These are phyloP conservation scores for Spirogloea muscicola DNA, from an alignment of 139 green algal genomes.

Conservation along the genomic window DNA sequence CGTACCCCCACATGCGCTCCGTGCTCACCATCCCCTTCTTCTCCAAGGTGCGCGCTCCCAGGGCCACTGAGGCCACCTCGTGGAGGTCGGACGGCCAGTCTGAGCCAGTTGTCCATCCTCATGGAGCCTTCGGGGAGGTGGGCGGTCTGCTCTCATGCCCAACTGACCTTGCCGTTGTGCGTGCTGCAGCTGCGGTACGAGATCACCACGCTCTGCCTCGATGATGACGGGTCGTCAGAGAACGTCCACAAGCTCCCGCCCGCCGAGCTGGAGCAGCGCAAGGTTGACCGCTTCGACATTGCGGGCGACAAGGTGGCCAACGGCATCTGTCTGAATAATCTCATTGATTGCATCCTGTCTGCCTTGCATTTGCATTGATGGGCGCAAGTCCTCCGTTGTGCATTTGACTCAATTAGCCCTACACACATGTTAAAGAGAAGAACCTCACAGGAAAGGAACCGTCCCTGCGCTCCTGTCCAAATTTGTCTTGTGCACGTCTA, in stretches of 20 bases:
- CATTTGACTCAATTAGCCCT: too few species aligned
- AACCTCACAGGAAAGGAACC: too few species aligned
- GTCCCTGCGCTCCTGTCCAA: too few species aligned
- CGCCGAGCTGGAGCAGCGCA: not conserved
- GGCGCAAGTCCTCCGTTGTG: too few species aligned
- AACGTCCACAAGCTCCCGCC: not conserved
- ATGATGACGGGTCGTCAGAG: not conserved
- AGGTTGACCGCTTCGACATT: conserved; percentile 1
- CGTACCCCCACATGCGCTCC: conserved; percentile 17
- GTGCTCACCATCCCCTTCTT: conserved; percentile 35
- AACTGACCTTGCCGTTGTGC: too few species aligned
- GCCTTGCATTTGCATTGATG: too few species aligned
- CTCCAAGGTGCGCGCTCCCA: conserved; percentile 5
- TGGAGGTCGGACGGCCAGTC: not conserved
- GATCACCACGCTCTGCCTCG: not conserved
- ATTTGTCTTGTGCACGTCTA: too few species aligned
- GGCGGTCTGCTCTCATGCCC: not conserved
- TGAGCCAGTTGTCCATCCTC: not conserved
- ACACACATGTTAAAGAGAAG: too few species aligned
- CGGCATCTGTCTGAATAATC: too few species aligned
- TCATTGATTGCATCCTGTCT: too few species aligned
- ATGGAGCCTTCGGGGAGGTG: not conserved
- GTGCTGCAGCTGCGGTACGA: conserved; percentile 6
- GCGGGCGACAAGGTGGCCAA: conserved; percentile 5
- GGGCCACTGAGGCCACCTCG: not conserved